These are phyloP conservation scores for Talaromyces albobiverticillius DNA, from an alignment of 2,329 filamentous ascomycete species.

Conservation along the genomic window DNA sequence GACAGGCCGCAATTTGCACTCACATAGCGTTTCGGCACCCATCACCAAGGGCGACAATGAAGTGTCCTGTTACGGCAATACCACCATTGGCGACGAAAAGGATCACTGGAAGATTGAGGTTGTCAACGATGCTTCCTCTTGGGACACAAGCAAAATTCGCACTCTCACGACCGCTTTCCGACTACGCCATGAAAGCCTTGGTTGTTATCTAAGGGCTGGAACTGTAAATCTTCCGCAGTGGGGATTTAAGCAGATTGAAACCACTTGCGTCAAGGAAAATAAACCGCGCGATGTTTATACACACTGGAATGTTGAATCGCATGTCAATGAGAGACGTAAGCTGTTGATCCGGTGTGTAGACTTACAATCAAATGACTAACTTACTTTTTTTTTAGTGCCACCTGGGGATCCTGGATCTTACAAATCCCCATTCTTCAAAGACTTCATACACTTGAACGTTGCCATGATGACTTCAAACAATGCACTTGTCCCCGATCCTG, in stretches of 20 bases:
- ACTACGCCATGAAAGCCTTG: constrained; percentile 74
- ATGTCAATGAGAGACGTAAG: constrained; percentile 89
- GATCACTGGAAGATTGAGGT: constrained; percentile 97
- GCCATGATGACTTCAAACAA: constrained; percentile 99
- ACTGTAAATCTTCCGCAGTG: constrained; percentile 97
- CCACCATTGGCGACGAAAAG: constrained; percentile 93
- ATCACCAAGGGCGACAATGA: constrained; percentile 86
- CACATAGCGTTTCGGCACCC: constrained; percentile 83
- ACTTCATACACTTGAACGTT: constrained; percentile 97
- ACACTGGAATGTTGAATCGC: constrained; percentile 97
- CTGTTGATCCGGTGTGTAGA: neutral
- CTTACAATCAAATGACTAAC: neutral
- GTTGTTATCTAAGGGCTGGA: constrained; percentile 91
- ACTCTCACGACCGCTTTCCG: constrained; percentile 94
- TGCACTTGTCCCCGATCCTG: constrained; percentile 91
- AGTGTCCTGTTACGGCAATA: constrained; percentile 93
- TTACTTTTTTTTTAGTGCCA: constrained; percentile 55
- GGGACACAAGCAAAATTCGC: constrained; percentile 78
- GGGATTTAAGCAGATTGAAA: constrained; percentile 99
- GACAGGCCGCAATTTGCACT: constrained; percentile 96
- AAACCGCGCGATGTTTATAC: constrained; percentile 91
- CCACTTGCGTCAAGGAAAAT: constrained; percentile 90
- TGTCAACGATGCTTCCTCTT: constrained; percentile 81
- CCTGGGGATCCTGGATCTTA: constrained; percentile 85
- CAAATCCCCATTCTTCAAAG: constrained; percentile 94